Base-by-base conservation (phyloP, 495 filamentous ascomycete genomes). In the Neurospora tetrasperma region DNA sequence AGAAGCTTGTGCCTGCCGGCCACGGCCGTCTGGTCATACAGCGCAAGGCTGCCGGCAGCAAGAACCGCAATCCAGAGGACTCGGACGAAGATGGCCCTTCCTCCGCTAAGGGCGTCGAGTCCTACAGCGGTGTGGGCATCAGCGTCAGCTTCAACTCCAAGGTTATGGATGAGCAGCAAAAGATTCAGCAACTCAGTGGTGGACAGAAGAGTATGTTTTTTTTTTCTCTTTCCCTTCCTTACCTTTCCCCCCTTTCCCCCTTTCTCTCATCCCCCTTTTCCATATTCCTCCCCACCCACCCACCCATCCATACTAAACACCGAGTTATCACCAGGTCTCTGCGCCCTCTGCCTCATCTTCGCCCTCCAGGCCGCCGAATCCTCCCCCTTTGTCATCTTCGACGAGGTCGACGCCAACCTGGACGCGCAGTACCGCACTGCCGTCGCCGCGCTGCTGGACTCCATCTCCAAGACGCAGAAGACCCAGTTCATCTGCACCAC, bases 291-390 rank as follows among this genome's bases (percentile, higher is more conserved):
- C 23, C 0, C 23, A 23, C 23, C 23, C 23, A 23, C 23, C 23
- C 23, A 23, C 23, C 23, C 23, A 23, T 23, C 23, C 23, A 0
- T 38, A 23, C 18, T n/a, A 10, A 10, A 38, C 39, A 20, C 11
- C n/a, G 38, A 71, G 66, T 70, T 79, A 81, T 82, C 82, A 5
- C n/a, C 39, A 95, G 93, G 93, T 90, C 86, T 97, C 73, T 97
- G 95, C 82, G 96, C 96, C 16, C 89, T 99, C 69, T 95, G 95
- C 71, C 88, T 99, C 69, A 93, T 99, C 74, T 98, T 99, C 80
- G 96, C 96, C n/a, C 97, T 99, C 80, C 96, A 99, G 78, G 92
- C 94, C 75, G 97, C 96, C 77, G 96, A 98, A 77, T 96, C 96
- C 7, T 95, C 94, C 20, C 96, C 96, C 14, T 98, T 99, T 84